Conservation (phyloP, 2,329 filamentous ascomycete genomes). For the Aspergillus phoenicis region DNA sequence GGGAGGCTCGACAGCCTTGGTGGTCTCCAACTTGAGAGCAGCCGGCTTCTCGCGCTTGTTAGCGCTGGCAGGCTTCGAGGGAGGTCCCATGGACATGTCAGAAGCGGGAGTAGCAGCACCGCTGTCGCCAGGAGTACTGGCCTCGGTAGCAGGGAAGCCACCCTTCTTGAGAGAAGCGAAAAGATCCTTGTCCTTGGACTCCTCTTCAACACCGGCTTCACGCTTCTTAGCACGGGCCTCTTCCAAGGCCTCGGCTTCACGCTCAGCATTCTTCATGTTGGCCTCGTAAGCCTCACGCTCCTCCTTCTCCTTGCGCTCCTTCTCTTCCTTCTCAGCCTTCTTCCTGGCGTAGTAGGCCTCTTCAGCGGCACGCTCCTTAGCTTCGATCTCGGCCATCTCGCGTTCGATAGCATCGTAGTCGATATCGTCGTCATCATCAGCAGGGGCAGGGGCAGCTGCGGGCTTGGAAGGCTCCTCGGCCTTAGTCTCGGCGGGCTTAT, state of each 20-base stretch:
- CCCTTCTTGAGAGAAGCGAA: conserved; percentile 51
- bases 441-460: conserved; percentile 34
- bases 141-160: conserved; percentile 38
- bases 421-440: conserved; percentile 47
- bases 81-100: conserved; percentile 51
- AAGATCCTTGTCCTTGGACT: conserved; percentile 41
- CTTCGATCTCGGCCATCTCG: conserved; percentile 51
- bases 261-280: conserved; percentile 53
- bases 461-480: conserved; percentile 34
- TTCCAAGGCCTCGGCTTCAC: conserved; percentile 52
- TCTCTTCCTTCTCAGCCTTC: conserved; percentile 68
- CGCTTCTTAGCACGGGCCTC: conserved; percentile 48
- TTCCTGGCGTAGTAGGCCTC: conserved; percentile 68
- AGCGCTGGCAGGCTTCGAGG: conserved; percentile 57
- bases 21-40: conserved; percentile 84
- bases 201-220: conserved; percentile 36
- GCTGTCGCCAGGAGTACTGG: conserved; percentile 47
- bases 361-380: conserved; percentile 49
- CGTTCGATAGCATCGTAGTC: conserved; percentile 51
- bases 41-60: conserved; percentile 77
- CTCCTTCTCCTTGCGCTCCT: conserved; percentile 50
- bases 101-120: conserved; percentile 51
- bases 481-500: conserved; percentile 51
- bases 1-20: conserved; percentile 82
- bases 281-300: conserved; percentile 48